Percentiles rank a stretch among this genome's conserved stretches.
These are phyloP conservation scores for Lagenaria siceraria DNA, from an alignment of 306 rosid species.

Conservation along the genomic window DNA sequence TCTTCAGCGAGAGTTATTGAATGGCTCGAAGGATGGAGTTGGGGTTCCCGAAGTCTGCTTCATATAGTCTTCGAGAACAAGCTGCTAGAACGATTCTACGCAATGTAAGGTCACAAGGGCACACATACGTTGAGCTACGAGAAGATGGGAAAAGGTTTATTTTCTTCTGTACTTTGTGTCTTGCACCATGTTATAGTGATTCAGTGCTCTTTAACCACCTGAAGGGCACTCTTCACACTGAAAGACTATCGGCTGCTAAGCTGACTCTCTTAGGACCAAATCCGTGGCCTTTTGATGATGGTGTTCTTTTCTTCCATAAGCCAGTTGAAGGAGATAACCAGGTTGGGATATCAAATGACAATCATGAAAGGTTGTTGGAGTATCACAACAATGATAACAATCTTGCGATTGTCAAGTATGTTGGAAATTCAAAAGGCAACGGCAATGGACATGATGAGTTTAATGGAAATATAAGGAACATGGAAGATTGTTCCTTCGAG, in stretches of 20 bases:
- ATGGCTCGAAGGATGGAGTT: slow-evolving; percentile 57
- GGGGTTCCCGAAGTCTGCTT: slow-evolving; percentile 29
- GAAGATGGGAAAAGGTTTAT: slow-evolving; percentile 61
- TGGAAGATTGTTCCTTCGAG: slow-evolving; percentile 19
- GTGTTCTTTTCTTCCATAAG: slow-evolving; percentile 62
- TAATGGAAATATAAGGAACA: slow-evolving; percentile 8
- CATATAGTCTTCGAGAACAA: slow-evolving; percentile 41
- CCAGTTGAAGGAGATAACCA: slow-evolving; percentile 25
- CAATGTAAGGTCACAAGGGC: slow-evolving; percentile 72
- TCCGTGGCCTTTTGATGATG: slow-evolving; percentile 91
- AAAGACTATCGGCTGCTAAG: slow-evolving; percentile 52
- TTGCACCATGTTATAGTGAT: slow-evolving; percentile 67
- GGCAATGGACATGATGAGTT: slow-evolving; percentile 2
- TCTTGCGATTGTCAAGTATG: slow-evolving; percentile 59
- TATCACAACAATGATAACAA: slow-evolving; percentile 19
- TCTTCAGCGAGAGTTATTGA: slow-evolving; percentile 10
- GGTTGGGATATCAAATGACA: slow-evolving; percentile 13
- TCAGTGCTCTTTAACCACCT: slow-evolving; percentile 59
- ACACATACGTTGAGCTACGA: slow-evolving; percentile 67
- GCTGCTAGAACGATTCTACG: slow-evolving; percentile 57
- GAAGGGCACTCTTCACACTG: slow-evolving; percentile 67
- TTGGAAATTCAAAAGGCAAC: slow-evolving; percentile 14
- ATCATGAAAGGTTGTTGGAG: slow-evolving; percentile 30
- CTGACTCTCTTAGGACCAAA: slow-evolving; percentile 58
- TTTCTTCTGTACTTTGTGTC: slow-evolving; percentile 75